These are phyloP conservation scores for Naematelia aurantialba DNA, from an alignment of 768 basidiomycete species.

Conservation along the genomic window DNA sequence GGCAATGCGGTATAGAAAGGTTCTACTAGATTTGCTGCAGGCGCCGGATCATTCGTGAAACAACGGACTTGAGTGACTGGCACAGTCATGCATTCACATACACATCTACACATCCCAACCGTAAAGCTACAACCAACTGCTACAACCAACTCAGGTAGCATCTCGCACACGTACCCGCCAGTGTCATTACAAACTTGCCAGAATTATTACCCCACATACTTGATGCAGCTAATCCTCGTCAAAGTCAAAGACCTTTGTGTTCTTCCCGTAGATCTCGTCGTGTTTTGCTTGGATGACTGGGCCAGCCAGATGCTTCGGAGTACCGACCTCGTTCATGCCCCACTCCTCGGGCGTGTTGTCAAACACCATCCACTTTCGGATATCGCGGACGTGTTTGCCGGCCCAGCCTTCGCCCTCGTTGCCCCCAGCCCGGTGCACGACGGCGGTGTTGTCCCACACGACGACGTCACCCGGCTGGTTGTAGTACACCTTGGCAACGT, in stretches of 20 bases:
- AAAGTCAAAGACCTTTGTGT: conserved; percentile 28
- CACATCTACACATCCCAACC: no score
- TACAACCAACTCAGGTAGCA: no score
- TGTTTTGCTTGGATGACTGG: conserved; percentile 27
- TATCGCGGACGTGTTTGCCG: conserved; percentile 21
- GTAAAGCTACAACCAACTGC: no score
- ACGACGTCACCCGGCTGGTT: conserved; percentile 21
- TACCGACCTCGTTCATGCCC: conserved; percentile 18
- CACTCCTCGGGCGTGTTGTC: conserved; percentile 26
- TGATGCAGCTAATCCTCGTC: conserved; percentile 30
- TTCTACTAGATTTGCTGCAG: not conserved
- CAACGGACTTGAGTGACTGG: no score
- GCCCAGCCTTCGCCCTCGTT: conserved; percentile 16
- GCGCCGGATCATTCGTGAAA: no score
- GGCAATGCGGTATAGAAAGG: conserved; percentile 9
- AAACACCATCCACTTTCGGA: conserved; percentile 18
- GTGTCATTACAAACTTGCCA: no score
- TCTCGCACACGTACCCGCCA: no score
- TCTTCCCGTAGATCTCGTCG: conserved; percentile 20
- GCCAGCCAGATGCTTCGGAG: conserved; percentile 19
- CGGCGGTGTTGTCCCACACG: conserved; percentile 10
- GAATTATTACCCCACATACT: no score
- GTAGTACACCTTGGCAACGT: conserved; percentile 16
- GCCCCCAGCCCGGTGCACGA: conserved; percentile 23
- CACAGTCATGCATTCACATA: no score